These are phyloP conservation scores for Amanita subjunquillea DNA, from an alignment of 768 basidiomycete species.

Conservation along the genomic window DNA sequence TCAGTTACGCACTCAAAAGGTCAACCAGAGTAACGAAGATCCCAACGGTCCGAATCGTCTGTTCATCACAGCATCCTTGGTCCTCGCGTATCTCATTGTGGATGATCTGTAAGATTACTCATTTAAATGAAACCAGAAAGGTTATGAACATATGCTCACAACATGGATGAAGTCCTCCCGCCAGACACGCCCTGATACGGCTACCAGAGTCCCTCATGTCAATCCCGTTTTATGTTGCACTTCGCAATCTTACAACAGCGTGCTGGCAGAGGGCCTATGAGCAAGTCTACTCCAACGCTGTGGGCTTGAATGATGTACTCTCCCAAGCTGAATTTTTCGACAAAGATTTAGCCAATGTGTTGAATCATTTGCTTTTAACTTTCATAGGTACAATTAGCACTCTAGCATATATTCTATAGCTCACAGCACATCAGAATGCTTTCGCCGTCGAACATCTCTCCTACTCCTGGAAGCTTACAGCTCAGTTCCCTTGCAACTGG, in stretches of 20 bases:
- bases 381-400: slow-evolving; percentile 38
- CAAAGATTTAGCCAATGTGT: slow-evolving; percentile 31
- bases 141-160: background rate
- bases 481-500: slow-evolving; percentile 43
- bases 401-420: background rate
- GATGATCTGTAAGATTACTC: slow-evolving; percentile 45
- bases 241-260: slow-evolving; percentile 37
- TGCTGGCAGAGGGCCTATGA: slow-evolving; percentile 45
- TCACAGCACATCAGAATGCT: slow-evolving; percentile 31
- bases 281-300: slow-evolving; percentile 41
- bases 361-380: slow-evolving; percentile 30
- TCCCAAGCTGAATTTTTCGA: slow-evolving; percentile 34
- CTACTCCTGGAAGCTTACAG: slow-evolving; percentile 58
- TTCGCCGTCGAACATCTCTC: slow-evolving; percentile 44
- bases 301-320: slow-evolving; percentile 28
- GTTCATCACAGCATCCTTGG: slow-evolving; percentile 46
- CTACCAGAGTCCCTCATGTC: slow-evolving; percentile 37
- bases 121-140: slow-evolving; percentile 1
- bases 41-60: slow-evolving; percentile 30
- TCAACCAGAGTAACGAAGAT: slow-evolving; percentile 25
- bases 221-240: slow-evolving; percentile 34
- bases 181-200: slow-evolving; percentile 45
- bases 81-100: slow-evolving; percentile 53
- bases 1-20: background rate
- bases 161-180: slow-evolving; percentile 35